Evolutionary conservation across 805 yeast genomes (phyloP), one percentile per base, ranked within the genome.

Genomic region (Blastobotrys mokoenaii): DNA sequence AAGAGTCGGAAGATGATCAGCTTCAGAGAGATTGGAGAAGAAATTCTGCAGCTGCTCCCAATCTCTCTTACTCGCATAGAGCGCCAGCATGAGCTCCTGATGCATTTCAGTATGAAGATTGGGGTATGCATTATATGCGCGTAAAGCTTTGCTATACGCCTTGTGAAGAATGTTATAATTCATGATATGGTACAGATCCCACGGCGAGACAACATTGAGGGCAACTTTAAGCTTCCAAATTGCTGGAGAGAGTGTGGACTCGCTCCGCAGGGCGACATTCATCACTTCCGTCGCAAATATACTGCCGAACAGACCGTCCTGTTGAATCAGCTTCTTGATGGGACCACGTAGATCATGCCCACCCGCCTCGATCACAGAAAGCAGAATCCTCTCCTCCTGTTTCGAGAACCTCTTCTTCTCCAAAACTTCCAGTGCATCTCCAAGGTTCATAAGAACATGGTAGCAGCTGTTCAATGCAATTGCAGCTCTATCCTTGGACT

Each of bases 21-120:
- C 60, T 1, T 75, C 78, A 53, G 76, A 75, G 74, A 66, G 17
- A 66, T 69, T 25, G 54, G 79, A 81, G 57, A 82, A 82, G 40
- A 74, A 73, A 10, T 61, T 52, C 58, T 78, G 82, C 47, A 84
- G 62, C 6, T 70, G 62, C 16, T 61, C 61, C 84, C 85, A 82
- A 49, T 75, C 70, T 33, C 67, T 62, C 16, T 64, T 54, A 35
- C 62, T 55, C 9, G 77, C 74, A 48, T 74, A 67, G 0, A 78
- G 67, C 10, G 63, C 53, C 38, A 80, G 63, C 17, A 80, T 50
- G 11, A 73, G 65, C 44, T 72, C 77, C 39, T 71, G 71, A 48
- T 75, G 82, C 14, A 59, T 59, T 38, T 71, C 73, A 44, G 63
- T 59, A 34, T 75, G 80, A 6, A 77, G 62, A 1, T 57, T 45